Conservation (phyloP, 2,329 filamentous ascomycete species). For the Capronia coronata region DNA sequence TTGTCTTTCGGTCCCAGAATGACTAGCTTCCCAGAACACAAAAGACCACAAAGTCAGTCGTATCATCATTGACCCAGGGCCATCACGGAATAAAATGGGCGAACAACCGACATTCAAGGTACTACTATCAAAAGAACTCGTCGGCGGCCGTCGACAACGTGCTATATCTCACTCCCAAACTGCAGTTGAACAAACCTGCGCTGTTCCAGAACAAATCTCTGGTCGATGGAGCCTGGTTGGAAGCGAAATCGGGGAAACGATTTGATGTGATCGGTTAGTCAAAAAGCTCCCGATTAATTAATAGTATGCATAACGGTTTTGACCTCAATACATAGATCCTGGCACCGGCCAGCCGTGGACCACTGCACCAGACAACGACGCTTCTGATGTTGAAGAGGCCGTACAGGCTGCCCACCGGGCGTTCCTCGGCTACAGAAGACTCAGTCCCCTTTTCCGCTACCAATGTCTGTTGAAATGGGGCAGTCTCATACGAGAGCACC, state of each 20-base stretch:
- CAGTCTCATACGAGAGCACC: slow-evolving; percentile 53
- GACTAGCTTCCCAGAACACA: no score
- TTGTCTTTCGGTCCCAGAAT: no score
- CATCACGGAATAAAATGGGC: no score
- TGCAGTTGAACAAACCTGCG: no score
- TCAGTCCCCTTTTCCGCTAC: slow-evolving; percentile 54
- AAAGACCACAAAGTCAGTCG: no score
- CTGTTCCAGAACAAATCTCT: no score
- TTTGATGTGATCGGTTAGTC: slow-evolving; percentile 10
- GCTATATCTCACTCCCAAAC: no score
- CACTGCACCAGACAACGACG: slow-evolving; percentile 42
- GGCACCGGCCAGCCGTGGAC: slow-evolving; percentile 47
- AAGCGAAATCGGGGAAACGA: slow-evolving; percentile 29
- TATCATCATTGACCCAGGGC: no score
- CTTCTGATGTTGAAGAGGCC: slow-evolving; percentile 54
- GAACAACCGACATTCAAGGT: no score
- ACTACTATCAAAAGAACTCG: no score
- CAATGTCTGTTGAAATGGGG: slow-evolving; percentile 60
- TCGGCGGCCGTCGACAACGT: no score
- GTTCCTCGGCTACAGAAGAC: slow-evolving; percentile 54
- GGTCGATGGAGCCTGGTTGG: slow-evolving; percentile 32
- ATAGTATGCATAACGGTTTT: slow-evolving; percentile 37
- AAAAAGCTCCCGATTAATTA: neutral
- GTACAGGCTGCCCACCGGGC: slow-evolving; percentile 53
- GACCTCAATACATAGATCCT: no score